Base-by-base conservation (phyloP, 352 stramenopile species). In the Phytophthora meadii region DNA sequence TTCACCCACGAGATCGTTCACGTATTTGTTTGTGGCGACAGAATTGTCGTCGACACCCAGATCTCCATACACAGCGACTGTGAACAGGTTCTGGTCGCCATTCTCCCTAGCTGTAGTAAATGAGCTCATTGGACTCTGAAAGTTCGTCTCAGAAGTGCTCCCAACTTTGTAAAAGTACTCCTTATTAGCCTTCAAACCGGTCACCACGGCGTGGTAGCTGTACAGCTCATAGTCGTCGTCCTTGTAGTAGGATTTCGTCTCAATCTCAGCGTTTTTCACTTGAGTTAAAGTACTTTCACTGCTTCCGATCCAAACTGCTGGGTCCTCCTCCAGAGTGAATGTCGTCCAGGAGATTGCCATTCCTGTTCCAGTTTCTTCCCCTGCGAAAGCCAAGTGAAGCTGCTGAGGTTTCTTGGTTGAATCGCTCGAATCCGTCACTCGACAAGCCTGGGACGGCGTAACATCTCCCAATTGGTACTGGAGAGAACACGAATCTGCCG, bases 151-250 rank as follows among this genome's bases (percentile, higher is more conserved):
- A 0, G 2, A 15, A 1, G 46, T 25, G 15, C 61, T 70, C 19
- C 30, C 30, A 9, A 34, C 30, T 8, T 34, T 69, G 60, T 77
- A 84, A 22, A 52, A 59, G 54, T 81, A 84, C 51, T 70, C 36
- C 2, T 61, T 79, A 56, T 71, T 37, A 5, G 72, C 51, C 24
- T 27, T 42, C 12, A 84, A 55, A 0, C 72, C 72, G 5, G 46
- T 54, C 30, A 81, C 46, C 6, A 68, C 70, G 25, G 69, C 72
- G 62, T 84, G 69, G 52, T 81, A 74, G 57, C 70, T 68, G 63
- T 59, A 77, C 2, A 81, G 57, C 42, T 65, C 47, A 63, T 84
- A 81, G 25, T 68, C 41, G 39, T 71, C 51, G 36, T 83, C 64
- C 48, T 47, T 51, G 54, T 79, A 78, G 45, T 82, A 78, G 11